Evolutionary conservation across 495 filamentous ascomycete genomes (phyloP).

Genomic region (Rhypophila decipiens): DNA sequence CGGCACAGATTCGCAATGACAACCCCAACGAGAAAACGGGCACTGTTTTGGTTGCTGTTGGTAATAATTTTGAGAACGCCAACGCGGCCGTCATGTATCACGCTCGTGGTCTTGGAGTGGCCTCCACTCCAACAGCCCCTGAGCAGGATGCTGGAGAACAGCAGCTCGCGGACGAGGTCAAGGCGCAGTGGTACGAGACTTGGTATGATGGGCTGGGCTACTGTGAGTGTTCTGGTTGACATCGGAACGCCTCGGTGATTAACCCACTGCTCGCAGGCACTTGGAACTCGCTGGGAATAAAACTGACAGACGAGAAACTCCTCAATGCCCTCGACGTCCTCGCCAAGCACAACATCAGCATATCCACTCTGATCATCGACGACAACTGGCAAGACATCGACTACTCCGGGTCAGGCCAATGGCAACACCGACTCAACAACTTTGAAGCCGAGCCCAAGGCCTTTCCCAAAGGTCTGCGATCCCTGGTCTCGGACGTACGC

Average conservation of each 20-base stretch:
- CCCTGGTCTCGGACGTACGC: constrained; percentile 61
- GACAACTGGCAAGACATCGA: constrained; percentile 92
- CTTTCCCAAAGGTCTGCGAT: constrained; percentile 74
- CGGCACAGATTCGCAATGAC: constrained; percentile 55
- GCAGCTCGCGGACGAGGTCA: constrained; percentile 22
- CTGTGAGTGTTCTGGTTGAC: constrained; percentile 36
- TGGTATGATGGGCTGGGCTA: constrained; percentile 82
- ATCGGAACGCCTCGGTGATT: not conserved
- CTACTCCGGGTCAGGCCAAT: constrained; percentile 37
- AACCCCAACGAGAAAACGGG: constrained; percentile 44
- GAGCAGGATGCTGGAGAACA: not conserved
- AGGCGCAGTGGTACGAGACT: constrained; percentile 70
- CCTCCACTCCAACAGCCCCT: no score
- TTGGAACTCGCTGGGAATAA: constrained; percentile 87
- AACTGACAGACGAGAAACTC: constrained; percentile 74
- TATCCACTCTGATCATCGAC: constrained; percentile 84
- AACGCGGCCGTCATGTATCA: constrained; percentile 80
- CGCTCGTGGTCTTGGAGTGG: constrained; percentile 58
- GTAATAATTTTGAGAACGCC: constrained; percentile 67
- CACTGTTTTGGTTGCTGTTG: constrained; percentile 64
- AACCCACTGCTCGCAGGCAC: constrained; percentile 47
- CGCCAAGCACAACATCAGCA: constrained; percentile 62
- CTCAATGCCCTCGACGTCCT: constrained; percentile 65
- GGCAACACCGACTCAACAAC: constrained; percentile 50
- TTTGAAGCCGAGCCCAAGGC: constrained; percentile 80